Percentiles rank a stretch among this genome's conserved stretches.
Evolutionary conservation across 305 asterid species (phyloP).

Genomic region (Solanum chacoense): DNA sequence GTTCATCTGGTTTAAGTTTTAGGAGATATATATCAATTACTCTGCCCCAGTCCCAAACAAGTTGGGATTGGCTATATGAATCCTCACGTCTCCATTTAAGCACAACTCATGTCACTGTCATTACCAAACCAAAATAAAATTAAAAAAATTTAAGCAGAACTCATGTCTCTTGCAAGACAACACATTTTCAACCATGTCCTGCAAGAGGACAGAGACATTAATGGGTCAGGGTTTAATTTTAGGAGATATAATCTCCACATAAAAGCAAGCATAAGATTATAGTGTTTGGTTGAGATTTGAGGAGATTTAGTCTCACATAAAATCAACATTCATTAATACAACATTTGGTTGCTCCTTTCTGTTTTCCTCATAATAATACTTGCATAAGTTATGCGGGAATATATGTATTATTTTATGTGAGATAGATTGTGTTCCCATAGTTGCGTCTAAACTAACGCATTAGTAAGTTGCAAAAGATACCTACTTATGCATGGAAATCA

Average conservation of each 20-base stretch:
- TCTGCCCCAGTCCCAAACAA: not conserved
- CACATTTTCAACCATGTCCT: constrained; percentile 98
- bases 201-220: constrained; percentile 4
- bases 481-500: not conserved
- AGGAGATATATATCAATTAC: not conserved
- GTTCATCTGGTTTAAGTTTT: too few relatives aligned
- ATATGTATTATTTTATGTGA: not conserved
- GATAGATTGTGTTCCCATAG: not conserved
- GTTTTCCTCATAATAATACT: not conserved
- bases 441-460: not conserved
- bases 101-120: not conserved
- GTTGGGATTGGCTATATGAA: not conserved
- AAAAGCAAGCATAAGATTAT: not conserved
- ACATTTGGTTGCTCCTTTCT: not conserved
- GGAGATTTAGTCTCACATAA: not conserved
- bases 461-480: not conserved
- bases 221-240: not conserved
- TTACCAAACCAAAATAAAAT: not conserved
- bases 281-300: not conserved
- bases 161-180: constrained; percentile 3
- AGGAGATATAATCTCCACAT: not conserved
- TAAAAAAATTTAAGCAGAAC: not conserved
- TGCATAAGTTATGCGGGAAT: not conserved
- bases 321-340: not conserved
- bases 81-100: not conserved